Base-by-base conservation (phyloP, 169 alveolate genomes). In the Pseudocohnilembus persalinus region DNA sequence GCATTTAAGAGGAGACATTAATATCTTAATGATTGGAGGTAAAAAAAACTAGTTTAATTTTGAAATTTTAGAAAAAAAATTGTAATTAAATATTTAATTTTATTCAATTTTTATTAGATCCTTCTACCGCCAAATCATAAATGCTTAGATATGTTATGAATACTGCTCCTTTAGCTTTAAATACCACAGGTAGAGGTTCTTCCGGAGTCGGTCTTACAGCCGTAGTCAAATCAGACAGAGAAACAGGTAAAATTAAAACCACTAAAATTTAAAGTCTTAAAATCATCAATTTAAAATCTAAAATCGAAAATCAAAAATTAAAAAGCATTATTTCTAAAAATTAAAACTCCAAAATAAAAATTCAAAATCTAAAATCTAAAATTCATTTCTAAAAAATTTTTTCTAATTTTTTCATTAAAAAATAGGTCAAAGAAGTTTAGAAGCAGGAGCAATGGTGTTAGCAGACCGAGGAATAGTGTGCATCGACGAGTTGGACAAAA, bases 191-290 rank as follows among this genome's bases (percentile, higher is more conserved):
- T 27, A 93, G 99, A 76, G 99, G 99, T 63, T 97, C 99, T 35
- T 94, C 99, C n/a, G 99, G 99, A 29, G 99, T 99, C 6, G 99
- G 99, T 84, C 96, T 99, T 63, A 99, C 99, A 11, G 99, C 99
- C 0, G 99, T 99, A 0, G 99, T 99, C 31, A 96, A 98, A 4
- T 91, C 95, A 1, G 99, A 99, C 84, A 97, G 93, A 92, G 96
- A 92, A 76, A 88, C 96, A 0, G 91, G 88, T 74, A 35, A 63
- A 27, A 6, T 26, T 77, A 78, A 30, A 29, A 26, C 11, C 33
- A 0, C 31, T 76, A 31, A 0, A 6, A 76, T 30, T 6, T 30
- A 11, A 0, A 29, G 29, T 29, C 30, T 32, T 76, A 31, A 32
- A 32, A 0, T 25, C 15, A n/a, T n/a, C n/a, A n/a, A 1, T 27